Evolutionary conservation across 192 early-diverging fungal species (phyloP).

Genomic region (Coemansia sp.): DNA sequence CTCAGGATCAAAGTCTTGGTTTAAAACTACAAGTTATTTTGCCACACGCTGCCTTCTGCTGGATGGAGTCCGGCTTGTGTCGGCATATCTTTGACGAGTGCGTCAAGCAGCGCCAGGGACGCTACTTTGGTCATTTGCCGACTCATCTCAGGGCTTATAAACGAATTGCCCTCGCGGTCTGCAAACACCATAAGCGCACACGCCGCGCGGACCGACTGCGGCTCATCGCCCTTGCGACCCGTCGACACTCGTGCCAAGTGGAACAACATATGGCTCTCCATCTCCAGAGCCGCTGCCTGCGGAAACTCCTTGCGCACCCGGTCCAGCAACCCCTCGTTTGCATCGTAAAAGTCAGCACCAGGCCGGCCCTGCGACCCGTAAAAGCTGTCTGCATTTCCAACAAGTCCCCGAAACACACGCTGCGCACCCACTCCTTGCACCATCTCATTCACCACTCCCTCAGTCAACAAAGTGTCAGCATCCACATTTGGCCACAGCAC

Average conservation of each 20-base stretch:
- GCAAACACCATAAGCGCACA: conserved; percentile 84
- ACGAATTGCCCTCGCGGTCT: conserved; percentile 66
- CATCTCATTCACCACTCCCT: conserved; percentile 28
- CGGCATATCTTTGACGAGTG: conserved; percentile 4
- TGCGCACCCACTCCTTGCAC: conserved; percentile 25
- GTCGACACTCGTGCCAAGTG: conserved; percentile 69
- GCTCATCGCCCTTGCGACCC: conserved; percentile 7
- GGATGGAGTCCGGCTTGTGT: too few relatives aligned
- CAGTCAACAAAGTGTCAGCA: conserved; percentile 62
- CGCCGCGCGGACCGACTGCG: conserved; percentile 64
- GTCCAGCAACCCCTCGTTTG: conserved; percentile 66
- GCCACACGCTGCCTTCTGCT: too few relatives aligned
- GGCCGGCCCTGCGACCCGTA: conserved; percentile 81
- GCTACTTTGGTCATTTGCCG: conserved; percentile 1
- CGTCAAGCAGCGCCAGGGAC: conserved; percentile 14
- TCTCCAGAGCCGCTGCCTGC: conserved; percentile 61
- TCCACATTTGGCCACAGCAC: conserved; percentile 59
- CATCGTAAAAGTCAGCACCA: conserved; percentile 73
- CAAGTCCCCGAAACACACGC: conserved; percentile 60
- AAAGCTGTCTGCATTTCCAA: conserved; percentile 82
- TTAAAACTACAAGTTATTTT: too few relatives aligned
- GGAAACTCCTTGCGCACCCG: conserved; percentile 44
- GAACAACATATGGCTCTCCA: conserved; percentile 85
- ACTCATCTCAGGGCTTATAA: conserved; percentile 57
- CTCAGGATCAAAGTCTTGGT: too few relatives aligned